Base-by-base conservation (phyloP, 441 rosid genomes). In the Adansonia gregorii region DNA sequence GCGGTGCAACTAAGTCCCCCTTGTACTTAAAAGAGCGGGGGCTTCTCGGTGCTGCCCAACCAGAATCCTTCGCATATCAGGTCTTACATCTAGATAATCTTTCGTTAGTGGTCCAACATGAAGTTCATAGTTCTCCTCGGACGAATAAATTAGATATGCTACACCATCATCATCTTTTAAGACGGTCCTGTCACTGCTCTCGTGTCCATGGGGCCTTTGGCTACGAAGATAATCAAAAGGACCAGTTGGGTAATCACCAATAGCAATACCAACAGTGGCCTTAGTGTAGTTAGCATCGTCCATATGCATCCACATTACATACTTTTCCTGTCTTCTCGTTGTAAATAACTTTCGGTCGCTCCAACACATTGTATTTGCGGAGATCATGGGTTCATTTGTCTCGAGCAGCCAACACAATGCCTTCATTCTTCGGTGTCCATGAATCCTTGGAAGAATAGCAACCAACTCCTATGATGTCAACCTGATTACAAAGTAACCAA, bases 271-370 rank as follows among this genome's bases (percentile, higher is more conserved):
- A 43, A 89, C 91, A 2, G 95, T 81, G 41, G 99, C 99, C 88
- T 92, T 95, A 48, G 99, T 95, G 78, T 95, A 95, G 87, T 95
- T 95, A 63, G 84, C 87, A 77, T 93, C 95, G 39, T 95, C 99
- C 7, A 93, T 87, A 79, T 95, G 99, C 99, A 95, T 93, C 98
- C 99, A 95, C 97, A 95, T 95, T 58, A 93, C 93, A 31, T 95
- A 95, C 70, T 93, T 93, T 24, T 17, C 83, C 86, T 0, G 95
- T 91, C 63, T 74, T 86, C 15, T 86, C 90, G 69, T 92, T 93
- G 92, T 91, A 91, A 46, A 93, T 80, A 46, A 95, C 98, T 86
- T 95, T 95, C 4, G 98, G 98, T 80, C 98, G 86, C 83, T 95
- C 99, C 20, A 95, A 96, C 76, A 93, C 99, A 11, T 92, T 95